These are phyloP conservation scores for Sporothrix brunneoviolacea DNA, from an alignment of 2,329 filamentous ascomycete species.

Conservation along the genomic window DNA sequence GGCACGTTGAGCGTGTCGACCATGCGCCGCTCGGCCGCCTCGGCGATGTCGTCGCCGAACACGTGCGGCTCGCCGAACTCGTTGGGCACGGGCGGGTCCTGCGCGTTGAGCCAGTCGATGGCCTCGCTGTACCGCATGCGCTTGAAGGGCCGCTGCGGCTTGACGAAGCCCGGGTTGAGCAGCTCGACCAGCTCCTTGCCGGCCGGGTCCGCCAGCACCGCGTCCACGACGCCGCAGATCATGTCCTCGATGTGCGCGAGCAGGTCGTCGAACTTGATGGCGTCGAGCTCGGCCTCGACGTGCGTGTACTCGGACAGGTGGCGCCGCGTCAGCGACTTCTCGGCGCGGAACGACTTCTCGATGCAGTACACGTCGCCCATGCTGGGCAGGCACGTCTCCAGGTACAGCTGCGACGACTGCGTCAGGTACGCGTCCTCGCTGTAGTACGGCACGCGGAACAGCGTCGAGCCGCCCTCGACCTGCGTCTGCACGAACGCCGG, in stretches of 20 bases:
- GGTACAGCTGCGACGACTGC: constrained; percentile 93
- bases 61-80: constrained; percentile 84
- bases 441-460: constrained; percentile 65
- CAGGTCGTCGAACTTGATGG: constrained; percentile 86
- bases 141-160: constrained; percentile 77
- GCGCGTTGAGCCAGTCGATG: constrained; percentile 85
- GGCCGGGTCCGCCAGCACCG: constrained; percentile 64
- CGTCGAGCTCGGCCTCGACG: constrained; percentile 93
- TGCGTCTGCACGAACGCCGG: constrained; percentile 92
- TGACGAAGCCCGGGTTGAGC: constrained; percentile 85
- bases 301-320: constrained; percentile 94
- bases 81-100: constrained; percentile 74
- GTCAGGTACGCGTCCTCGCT: constrained; percentile 85
- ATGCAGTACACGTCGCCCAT: constrained; percentile 96
- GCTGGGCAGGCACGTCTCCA: constrained; percentile 86
- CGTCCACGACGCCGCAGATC: constrained; percentile 77
- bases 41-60: constrained; percentile 96
- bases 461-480: constrained; percentile 84
- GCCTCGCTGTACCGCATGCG: constrained; percentile 94
- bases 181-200: constrained; percentile 69
- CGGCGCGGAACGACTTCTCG: constrained; percentile 96
- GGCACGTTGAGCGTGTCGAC: constrained; percentile 93
- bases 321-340: constrained; percentile 89
- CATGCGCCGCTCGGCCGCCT: constrained; percentile 89
- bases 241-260: constrained; percentile 80